Evolutionary conservation across 2,329 filamentous ascomycete species (phyloP).

Genomic region (Sclerotinia subarctica): DNA sequence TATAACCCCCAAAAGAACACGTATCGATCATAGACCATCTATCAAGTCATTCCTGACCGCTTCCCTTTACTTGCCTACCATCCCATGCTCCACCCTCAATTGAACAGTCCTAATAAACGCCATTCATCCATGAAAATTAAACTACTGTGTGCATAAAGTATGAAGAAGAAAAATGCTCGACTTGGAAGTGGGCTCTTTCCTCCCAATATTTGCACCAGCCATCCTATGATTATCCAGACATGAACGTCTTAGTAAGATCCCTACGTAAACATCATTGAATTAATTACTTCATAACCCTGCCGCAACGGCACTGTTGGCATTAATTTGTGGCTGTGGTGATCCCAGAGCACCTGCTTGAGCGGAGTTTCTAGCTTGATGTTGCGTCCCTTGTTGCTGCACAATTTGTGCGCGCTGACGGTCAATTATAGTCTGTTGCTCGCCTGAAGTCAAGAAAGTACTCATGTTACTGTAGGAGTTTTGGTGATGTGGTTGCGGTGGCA

Average conservation of each 20-base stretch:
- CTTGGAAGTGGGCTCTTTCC: not conserved
- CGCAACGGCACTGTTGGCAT: constrained; percentile 30
- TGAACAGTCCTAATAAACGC: constrained; percentile 8
- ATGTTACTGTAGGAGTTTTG: constrained; percentile 25
- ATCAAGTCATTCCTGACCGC: constrained; percentile 8
- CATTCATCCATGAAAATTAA: constrained; percentile 18
- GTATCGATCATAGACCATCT: constrained; percentile 17
- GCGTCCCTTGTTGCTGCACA: constrained; percentile 37
- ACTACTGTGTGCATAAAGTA: constrained; percentile 10
- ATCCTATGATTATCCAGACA: constrained; percentile 15
- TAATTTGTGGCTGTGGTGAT: constrained; percentile 32
- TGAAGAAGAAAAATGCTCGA: constrained; percentile 5
- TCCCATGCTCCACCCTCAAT: constrained; percentile 4
- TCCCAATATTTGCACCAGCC: not conserved
- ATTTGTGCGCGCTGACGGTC: constrained; percentile 40
- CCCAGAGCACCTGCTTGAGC: constrained; percentile 33
- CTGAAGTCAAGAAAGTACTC: constrained; percentile 37
- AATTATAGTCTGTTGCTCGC: constrained; percentile 40
- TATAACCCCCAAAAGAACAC: constrained; percentile 4
- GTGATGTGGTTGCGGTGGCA: constrained; percentile 10
- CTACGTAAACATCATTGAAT: constrained; percentile 10
- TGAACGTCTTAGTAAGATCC: not conserved
- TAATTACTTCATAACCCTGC: constrained; percentile 8
- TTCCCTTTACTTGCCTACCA: constrained; percentile 10
- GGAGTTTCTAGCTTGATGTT: constrained; percentile 35